Evolutionary conservation across 768 basidiomycete genomes (phyloP).

Genomic region (Rhodosporidiobolus odoratus): DNA sequence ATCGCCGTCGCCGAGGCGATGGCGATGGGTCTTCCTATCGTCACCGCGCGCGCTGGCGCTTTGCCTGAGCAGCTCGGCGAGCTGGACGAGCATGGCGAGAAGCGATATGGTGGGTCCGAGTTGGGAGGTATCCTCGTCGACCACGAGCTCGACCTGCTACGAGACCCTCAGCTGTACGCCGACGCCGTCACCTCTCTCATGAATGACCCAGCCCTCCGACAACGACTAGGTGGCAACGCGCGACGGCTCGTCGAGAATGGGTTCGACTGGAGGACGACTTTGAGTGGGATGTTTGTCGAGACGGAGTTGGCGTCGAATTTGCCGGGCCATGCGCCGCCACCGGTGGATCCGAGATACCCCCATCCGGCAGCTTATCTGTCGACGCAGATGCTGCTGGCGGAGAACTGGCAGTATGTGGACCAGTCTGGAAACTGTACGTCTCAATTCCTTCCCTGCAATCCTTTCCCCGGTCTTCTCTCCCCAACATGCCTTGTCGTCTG

Average conservation of each 20-base stretch:
- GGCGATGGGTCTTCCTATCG: conserved; percentile 37
- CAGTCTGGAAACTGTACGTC: conserved; percentile 10
- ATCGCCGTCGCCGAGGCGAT: conserved; percentile 39
- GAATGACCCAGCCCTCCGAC: not conserved
- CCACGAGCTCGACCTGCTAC: conserved; percentile 18
- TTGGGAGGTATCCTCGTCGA: conserved; percentile 26
- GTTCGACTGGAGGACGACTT: conserved; percentile 29
- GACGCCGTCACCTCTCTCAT: conserved; percentile 18
- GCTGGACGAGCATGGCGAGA: conserved; percentile 11
- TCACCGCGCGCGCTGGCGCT: conserved; percentile 34
- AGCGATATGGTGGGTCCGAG: not conserved
- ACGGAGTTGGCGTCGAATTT: conserved; percentile 8
- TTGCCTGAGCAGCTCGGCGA: conserved; percentile 37
- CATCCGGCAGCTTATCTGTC: conserved; percentile 26
- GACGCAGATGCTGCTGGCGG: conserved; percentile 22
- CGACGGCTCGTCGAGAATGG: conserved; percentile 28
- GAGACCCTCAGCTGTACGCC: conserved; percentile 20
- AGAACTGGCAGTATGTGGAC: conserved; percentile 18
- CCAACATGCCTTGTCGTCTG: too few relatives aligned
- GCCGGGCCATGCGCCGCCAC: not conserved
- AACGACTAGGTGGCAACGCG: conserved; percentile 13
- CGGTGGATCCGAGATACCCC: conserved; percentile 9
- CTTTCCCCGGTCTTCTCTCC: not conserved
- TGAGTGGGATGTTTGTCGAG: conserved; percentile 21
- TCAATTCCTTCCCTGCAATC: not conserved